Conservation (phyloP, 192 early-diverging fungal species). For the Coemansia javaensis region DNA sequence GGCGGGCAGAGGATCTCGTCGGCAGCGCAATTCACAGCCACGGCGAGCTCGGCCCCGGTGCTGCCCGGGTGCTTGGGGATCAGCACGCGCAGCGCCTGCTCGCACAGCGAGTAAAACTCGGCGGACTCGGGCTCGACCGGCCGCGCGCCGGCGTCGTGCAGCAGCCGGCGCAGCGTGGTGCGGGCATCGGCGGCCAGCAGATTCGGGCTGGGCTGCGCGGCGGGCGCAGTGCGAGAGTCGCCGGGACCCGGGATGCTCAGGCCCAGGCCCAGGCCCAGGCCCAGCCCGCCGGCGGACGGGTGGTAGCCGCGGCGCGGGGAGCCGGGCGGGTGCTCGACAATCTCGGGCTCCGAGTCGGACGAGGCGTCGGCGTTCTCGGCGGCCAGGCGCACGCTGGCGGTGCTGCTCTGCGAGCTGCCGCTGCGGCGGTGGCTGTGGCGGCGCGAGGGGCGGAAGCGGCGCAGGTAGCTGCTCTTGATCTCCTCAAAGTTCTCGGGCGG, state of each 20-base stretch:
- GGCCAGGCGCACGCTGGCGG: not conserved
- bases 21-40: slow-evolving; percentile 27
- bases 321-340: slow-evolving; percentile 8
- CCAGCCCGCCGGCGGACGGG: not conserved
- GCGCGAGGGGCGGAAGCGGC: slow-evolving; percentile 13
- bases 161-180: slow-evolving; percentile 4
- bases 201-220: slow-evolving; percentile 2
- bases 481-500: slow-evolving; percentile 37
- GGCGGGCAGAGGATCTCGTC: slow-evolving; percentile 14
- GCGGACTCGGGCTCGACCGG: slow-evolving; percentile 28
- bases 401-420: slow-evolving; percentile 17
- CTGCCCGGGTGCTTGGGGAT: slow-evolving; percentile 23
- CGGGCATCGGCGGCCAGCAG: slow-evolving; percentile 17
- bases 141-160: slow-evolving; percentile 20
- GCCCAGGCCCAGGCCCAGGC: slow-evolving; percentile 4
- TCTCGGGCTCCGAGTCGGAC: slow-evolving; percentile 35
- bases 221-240: not conserved
- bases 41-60: slow-evolving; percentile 33
- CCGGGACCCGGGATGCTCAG: not conserved
- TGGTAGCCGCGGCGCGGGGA: not conserved
- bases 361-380: slow-evolving; percentile 4
- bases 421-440: slow-evolving; percentile 1
- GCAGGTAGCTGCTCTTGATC: slow-evolving; percentile 33
- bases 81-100: slow-evolving; percentile 24
- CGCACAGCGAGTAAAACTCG: slow-evolving; percentile 37